Evolutionary conservation across 768 basidiomycete species (phyloP).

Genomic region (Dioszegia crocea): DNA sequence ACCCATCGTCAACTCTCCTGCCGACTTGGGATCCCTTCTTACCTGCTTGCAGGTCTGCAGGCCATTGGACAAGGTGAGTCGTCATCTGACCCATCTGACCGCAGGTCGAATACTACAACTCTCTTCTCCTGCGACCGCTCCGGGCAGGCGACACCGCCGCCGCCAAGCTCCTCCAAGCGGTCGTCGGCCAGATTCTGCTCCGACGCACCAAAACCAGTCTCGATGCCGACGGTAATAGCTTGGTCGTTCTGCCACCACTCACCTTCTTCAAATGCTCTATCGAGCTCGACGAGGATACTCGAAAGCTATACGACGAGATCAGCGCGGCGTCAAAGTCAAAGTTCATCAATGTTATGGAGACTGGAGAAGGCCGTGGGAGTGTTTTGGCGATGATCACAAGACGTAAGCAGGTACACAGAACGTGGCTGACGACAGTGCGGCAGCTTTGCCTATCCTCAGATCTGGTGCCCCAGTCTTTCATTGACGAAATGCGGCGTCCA

Average conservation of each 20-base stretch:
- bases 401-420: slow-evolving; percentile 17
- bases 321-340: slow-evolving; percentile 10
- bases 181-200: slow-evolving; percentile 13
- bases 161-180: slow-evolving; percentile 59
- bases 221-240: slow-evolving; percentile 66
- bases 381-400: slow-evolving; percentile 39
- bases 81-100: neutral
- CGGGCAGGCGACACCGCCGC: slow-evolving; percentile 66
- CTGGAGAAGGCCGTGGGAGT: slow-evolving; percentile 32
- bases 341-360: slow-evolving; percentile 25
- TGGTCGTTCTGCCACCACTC: slow-evolving; percentile 76
- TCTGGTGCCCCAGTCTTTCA: slow-evolving; percentile 33
- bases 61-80: slow-evolving; percentile 65
- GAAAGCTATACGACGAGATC: slow-evolving; percentile 36
- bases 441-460: slow-evolving; percentile 35
- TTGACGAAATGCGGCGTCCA: slow-evolving; percentile 31
- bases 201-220: slow-evolving; percentile 63
- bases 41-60: slow-evolving; percentile 79
- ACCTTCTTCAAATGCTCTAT: slow-evolving; percentile 58
- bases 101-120: slow-evolving; percentile 66
- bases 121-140: slow-evolving; percentile 71
- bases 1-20: slow-evolving; percentile 66
- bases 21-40: slow-evolving; percentile 83
- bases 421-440: slow-evolving; percentile 28
- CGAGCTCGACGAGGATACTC: slow-evolving; percentile 34